phyloP scores from a whole-genome alignment of 2,329 filamentous ascomycete species.

The Helminthosporium solani region DNA sequence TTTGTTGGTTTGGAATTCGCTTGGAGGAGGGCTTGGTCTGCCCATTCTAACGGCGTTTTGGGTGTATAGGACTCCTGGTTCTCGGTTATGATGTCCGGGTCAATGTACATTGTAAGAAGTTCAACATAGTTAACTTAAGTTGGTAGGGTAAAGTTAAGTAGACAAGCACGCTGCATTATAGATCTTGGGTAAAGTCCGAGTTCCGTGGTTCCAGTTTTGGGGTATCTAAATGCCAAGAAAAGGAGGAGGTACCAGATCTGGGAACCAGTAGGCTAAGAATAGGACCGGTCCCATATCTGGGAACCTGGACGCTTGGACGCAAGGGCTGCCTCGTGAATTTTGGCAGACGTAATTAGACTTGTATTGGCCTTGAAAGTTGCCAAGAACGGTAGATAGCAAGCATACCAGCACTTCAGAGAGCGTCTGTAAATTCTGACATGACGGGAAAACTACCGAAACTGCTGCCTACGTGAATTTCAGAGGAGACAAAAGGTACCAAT shows the following conservation, averaged over 20 bases:
- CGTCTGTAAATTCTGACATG: not conserved
- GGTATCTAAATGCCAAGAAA: slow-evolving; percentile 1
- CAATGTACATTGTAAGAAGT: slow-evolving; percentile 3
- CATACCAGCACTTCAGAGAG: not conserved
- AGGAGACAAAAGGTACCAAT: not conserved
- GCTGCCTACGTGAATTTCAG: not conserved
- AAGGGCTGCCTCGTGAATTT: no score
- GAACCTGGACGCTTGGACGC: no score
- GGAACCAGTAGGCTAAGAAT: no score
- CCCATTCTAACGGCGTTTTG: slow-evolving; percentile 1
- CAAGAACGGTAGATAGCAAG: no score
- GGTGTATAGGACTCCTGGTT: slow-evolving; percentile 3
- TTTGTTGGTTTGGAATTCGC: slow-evolving; percentile 4
- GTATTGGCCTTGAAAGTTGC: no score
- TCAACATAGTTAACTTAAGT: slow-evolving; percentile 1
- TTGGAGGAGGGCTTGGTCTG: slow-evolving; percentile 2
- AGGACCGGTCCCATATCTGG: no score
- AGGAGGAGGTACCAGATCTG: no score
- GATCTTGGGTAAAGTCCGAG: slow-evolving; percentile 2
- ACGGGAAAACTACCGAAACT: not conserved
- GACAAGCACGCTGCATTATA: slow-evolving; percentile 2
- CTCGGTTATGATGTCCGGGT: slow-evolving; percentile 2
- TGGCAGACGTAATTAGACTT: no score
- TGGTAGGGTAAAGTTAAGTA: not conserved
- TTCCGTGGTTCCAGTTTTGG: slow-evolving; percentile 2